These are phyloP conservation scores for Lanzia echinophila DNA, from an alignment of 2,329 filamentous ascomycete genomes.

Conservation along the genomic window DNA sequence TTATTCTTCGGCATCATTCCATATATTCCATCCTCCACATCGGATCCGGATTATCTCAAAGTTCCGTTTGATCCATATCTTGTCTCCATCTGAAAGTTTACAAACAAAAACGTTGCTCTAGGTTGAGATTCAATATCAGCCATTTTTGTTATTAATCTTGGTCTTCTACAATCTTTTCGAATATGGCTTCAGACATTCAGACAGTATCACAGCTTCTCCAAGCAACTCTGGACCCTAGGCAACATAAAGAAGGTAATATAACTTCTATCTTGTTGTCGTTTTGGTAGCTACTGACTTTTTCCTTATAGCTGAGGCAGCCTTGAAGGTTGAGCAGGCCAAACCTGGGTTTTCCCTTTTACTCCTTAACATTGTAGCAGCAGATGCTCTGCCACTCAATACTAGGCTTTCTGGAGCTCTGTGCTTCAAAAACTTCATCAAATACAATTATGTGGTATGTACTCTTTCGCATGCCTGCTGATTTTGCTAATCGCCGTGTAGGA, in stretches of 20 bases:
- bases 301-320: constrained; percentile 65
- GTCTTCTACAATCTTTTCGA: constrained; percentile 14
- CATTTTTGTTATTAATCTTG: constrained; percentile 2
- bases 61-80: not conserved
- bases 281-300: constrained; percentile 19
- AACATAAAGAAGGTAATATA: constrained; percentile 78
- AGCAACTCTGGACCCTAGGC: constrained; percentile 79
- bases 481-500: constrained; percentile 44
- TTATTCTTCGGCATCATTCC: not conserved
- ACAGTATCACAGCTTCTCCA: constrained; percentile 76
- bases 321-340: constrained; percentile 73
- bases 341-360: constrained; percentile 82
- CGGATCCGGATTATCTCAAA: constrained; percentile 5
- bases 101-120: constrained; percentile 7
- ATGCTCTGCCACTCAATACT: constrained; percentile 65
- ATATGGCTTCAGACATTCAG: constrained; percentile 56
- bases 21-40: not conserved
- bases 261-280: constrained; percentile 21
- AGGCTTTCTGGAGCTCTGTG: constrained; percentile 83
- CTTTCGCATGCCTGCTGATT: not conserved
- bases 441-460: constrained; percentile 72
- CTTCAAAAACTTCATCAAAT: constrained; percentile 98
- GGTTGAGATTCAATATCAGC: constrained; percentile 2
- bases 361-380: constrained; percentile 81
- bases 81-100: constrained; percentile 10